Conservation (phyloP, 208 protist species). For the Angomonas deanei region DNA sequence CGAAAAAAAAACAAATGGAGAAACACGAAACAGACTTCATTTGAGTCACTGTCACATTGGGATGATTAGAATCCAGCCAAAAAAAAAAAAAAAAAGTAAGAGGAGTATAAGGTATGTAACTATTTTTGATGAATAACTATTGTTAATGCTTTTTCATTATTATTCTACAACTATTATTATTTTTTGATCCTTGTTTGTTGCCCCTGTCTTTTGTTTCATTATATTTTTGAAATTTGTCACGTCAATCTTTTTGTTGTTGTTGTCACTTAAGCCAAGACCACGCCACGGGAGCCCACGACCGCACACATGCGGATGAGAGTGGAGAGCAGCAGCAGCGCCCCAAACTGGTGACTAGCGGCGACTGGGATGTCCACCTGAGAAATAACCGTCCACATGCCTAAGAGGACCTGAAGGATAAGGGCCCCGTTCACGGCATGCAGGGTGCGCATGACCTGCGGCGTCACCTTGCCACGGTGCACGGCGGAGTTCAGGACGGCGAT, state of each 20-base stretch:
- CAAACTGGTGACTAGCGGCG: slow-evolving; percentile 83
- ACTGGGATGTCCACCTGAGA: slow-evolving; percentile 88
- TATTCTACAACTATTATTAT: neutral
- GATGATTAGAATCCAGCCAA: no score
- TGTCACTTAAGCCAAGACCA: slow-evolving; percentile 32
- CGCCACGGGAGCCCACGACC: slow-evolving; percentile 51
- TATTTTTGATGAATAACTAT: no score
- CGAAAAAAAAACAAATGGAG: neutral
- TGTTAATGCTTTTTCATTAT: neutral
- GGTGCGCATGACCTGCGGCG: slow-evolving; percentile 29
- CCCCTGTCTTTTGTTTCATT: neutral
- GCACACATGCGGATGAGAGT: slow-evolving; percentile 74
- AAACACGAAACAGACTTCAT: no score
- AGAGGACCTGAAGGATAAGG: slow-evolving; percentile 67
- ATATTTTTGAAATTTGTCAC: neutral
- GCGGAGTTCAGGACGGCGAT: slow-evolving; percentile 55
- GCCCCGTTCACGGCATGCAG: slow-evolving; percentile 57
- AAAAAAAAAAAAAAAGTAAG: neutral
- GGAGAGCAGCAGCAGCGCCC: slow-evolving; percentile 75
- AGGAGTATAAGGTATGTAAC: no score
- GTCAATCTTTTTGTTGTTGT: no score
- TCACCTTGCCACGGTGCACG: slow-evolving; percentile 28
- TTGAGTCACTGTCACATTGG: no score
- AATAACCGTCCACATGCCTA: slow-evolving; percentile 93
- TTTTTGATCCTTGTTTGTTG: neutral